These are phyloP conservation scores for Fusarium sororula DNA, from an alignment of 2,329 filamentous ascomycete genomes.

Conservation along the genomic window DNA sequence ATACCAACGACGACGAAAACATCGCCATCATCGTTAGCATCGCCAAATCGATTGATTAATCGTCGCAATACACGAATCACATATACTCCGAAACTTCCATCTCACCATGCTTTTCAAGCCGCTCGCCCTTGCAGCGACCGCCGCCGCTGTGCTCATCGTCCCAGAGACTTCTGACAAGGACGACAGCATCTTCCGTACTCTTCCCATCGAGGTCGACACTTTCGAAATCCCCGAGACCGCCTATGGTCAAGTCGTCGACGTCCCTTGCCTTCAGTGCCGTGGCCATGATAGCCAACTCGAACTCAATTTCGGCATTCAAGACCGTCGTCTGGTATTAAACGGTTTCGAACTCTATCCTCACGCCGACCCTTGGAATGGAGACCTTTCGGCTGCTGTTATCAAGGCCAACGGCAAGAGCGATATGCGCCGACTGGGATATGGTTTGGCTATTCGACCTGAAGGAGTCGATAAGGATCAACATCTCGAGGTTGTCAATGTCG, in stretches of 20 bases:
- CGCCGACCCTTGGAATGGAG: constrained; percentile 55
- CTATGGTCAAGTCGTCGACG: constrained; percentile 52
- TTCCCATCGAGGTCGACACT: constrained; percentile 49
- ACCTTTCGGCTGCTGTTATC: constrained; percentile 57
- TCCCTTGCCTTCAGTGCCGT: constrained; percentile 65
- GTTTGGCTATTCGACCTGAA: constrained; percentile 53
- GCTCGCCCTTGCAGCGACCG: constrained; percentile 47
- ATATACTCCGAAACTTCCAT: neutral
- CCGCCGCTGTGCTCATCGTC: constrained; percentile 63
- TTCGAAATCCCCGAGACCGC: constrained; percentile 50
- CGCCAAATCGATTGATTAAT: neutral
- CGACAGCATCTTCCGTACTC: constrained; percentile 53
- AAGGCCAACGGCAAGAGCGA: constrained; percentile 50
- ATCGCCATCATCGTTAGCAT: neutral
- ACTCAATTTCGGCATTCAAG: constrained; percentile 64
- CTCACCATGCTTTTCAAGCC: constrained; percentile 46
- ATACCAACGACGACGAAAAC: neutral
- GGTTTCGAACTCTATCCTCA: constrained; percentile 68
- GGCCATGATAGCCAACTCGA: constrained; percentile 57
- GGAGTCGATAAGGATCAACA: constrained; percentile 61
- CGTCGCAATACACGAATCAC: neutral
- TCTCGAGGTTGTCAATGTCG: constrained; percentile 62
- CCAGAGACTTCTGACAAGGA: constrained; percentile 58
- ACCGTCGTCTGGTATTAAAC: constrained; percentile 63
- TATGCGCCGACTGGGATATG: constrained; percentile 59